These are phyloP conservation scores for Collybia nuda DNA, from an alignment of 768 basidiomycete genomes.

Conservation along the genomic window DNA sequence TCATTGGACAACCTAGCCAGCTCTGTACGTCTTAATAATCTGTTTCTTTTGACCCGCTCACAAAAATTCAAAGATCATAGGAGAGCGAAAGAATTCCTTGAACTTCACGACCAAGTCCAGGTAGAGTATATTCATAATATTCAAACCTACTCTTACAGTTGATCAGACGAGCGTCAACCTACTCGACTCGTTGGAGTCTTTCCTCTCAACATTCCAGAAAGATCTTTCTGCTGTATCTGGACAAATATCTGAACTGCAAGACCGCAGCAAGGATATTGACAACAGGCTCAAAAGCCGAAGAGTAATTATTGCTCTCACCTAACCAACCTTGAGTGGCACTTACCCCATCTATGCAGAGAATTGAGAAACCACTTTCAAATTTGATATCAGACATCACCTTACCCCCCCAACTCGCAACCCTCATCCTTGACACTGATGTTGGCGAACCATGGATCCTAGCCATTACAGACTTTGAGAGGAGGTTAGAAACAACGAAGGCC, in stretches of 20 bases:
- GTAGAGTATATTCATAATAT: conserved; percentile 33
- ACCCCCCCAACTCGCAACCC: conserved; percentile 72
- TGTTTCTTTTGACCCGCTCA: background rate
- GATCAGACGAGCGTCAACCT: conserved; percentile 80
- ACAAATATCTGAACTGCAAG: conserved; percentile 93
- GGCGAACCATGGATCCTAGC: conserved; percentile 86
- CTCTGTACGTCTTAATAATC: conserved; percentile 31
- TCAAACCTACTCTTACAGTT: background rate
- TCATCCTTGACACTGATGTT: conserved; percentile 83
- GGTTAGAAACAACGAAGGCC: conserved; percentile 64
- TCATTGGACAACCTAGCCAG: conserved; percentile 12
- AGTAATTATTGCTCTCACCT: conserved; percentile 44
- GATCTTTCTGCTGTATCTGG: conserved; percentile 94
- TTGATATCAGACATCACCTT: conserved; percentile 81
- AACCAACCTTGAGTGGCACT: background rate
- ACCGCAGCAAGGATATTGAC: conserved; percentile 89
- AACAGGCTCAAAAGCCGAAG: conserved; percentile 78
- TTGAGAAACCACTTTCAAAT: conserved; percentile 83
- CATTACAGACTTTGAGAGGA: conserved; percentile 78
- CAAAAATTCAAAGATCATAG: conserved; percentile 28
- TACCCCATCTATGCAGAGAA: conserved; percentile 54
- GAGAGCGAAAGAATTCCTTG: conserved; percentile 66
- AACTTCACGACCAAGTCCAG: conserved; percentile 90
- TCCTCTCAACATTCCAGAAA: conserved; percentile 93
- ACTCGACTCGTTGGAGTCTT: conserved; percentile 84